Evolutionary conservation across 352 stramenopile genomes (phyloP).

Genomic region (Pythium chondricola): DNA sequence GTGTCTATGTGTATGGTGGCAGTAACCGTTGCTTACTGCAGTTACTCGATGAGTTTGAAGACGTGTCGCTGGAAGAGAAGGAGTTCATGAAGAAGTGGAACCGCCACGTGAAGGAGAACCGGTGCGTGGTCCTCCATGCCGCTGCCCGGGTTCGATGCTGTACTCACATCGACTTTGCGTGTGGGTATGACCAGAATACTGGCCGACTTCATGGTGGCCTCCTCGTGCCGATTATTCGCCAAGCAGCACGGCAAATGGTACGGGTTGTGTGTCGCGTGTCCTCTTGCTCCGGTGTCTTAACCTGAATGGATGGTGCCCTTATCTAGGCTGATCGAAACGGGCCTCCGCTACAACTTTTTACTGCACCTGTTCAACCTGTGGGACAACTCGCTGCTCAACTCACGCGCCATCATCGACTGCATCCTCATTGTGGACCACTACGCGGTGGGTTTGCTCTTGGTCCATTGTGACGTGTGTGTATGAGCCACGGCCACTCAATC

Average conservation of each 20-base stretch:
- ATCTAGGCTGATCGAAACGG: slow-evolving; percentile 64
- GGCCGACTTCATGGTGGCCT: slow-evolving; percentile 82
- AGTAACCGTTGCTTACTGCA: slow-evolving; percentile 17
- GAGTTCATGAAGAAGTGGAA: slow-evolving; percentile 91
- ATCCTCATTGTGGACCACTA: slow-evolving; percentile 81
- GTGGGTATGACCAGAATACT: slow-evolving; percentile 42
- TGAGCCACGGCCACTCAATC: not conserved
- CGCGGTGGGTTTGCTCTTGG: slow-evolving; percentile 1
- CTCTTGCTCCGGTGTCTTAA: not conserved
- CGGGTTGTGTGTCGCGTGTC: slow-evolving; percentile 1
- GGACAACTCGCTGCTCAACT: slow-evolving; percentile 86
- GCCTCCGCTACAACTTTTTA: slow-evolving; percentile 82
- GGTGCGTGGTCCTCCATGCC: slow-evolving; percentile 24
- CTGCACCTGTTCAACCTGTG: slow-evolving; percentile 88
- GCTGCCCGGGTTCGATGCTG: not conserved
- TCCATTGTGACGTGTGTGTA: not conserved
- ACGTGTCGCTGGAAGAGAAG: slow-evolving; percentile 82
- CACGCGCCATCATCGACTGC: slow-evolving; percentile 81
- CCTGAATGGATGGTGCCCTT: not conserved
- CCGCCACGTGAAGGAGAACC: slow-evolving; percentile 73
- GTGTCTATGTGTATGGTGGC: no score
- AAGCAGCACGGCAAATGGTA: slow-evolving; percentile 78
- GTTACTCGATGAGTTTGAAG: slow-evolving; percentile 85
- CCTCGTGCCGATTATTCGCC: slow-evolving; percentile 81
- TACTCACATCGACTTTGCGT: not conserved